A percentile compares a stretch with the other conserved stretches of the same genome.
Conservation (phyloP, 208 protist genomes). For the Lotmaria passim region DNA sequence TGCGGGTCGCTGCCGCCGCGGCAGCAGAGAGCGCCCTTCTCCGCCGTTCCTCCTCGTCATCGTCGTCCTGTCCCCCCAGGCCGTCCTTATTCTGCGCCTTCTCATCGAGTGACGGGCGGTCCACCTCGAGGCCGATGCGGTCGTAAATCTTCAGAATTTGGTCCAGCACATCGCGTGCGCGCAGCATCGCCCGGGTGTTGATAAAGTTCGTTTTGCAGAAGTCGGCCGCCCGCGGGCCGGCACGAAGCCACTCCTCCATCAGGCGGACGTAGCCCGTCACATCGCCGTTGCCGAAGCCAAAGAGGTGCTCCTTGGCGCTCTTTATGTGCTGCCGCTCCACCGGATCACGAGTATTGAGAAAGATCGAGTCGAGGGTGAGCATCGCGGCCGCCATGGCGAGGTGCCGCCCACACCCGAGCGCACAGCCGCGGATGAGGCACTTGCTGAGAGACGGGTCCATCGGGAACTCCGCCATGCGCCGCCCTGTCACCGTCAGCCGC, state of each 20-base stretch:
- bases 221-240: constrained; percentile 60
- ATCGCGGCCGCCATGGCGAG: constrained; percentile 91
- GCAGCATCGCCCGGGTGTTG: constrained; percentile 68
- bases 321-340: constrained; percentile 66
- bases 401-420: constrained; percentile 82
- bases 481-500: constrained; percentile 94
- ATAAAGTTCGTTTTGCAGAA: constrained; percentile 85
- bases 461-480: constrained; percentile 99
- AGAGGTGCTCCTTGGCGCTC: constrained; percentile 78
- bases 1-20: constrained; percentile 13
- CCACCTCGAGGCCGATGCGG: constrained; percentile 74
- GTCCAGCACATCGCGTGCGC: constrained; percentile 85
- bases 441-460: constrained; percentile 98
- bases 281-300: constrained; percentile 85
- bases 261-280: constrained; percentile 82
- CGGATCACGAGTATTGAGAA: constrained; percentile 95
- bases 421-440: constrained; percentile 78
- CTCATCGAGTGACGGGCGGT: not conserved
- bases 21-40: constrained; percentile 14
- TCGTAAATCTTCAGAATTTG: constrained; percentile 87
- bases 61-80: not conserved
- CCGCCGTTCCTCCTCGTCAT: constrained; percentile 21
- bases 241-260: constrained; percentile 87
- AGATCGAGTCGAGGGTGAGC: constrained; percentile 95
- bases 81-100: not conserved